phyloP scores from a whole-genome alignment of 176 grass and related monocot genomes.

The sorghum (Sorghum bicolor) region Sorghum_bicolor_NCBIv3 NC_012878.2:2772501-2773000 shows the following conservation, averaged over 20 bases:
- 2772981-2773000: conserved; percentile 47
- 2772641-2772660: too few species aligned
- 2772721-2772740: conserved; percentile 43
- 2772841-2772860: neutral
- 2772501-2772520: too few species aligned
- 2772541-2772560: too few species aligned
- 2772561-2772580: too few species aligned
- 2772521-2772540: too few species aligned
- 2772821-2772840: neutral
- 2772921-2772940: conserved; percentile 53
- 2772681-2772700: neutral
- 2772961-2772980: conserved; percentile 72
- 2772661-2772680: neutral
- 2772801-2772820: neutral
- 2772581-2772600: too few species aligned
- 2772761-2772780: conserved; percentile 1
- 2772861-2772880: neutral
- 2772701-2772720: conserved; percentile 35
- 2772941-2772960: conserved; percentile 69
- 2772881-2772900: conserved; percentile 11
- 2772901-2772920: conserved; percentile 56
- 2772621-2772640: too few species aligned
- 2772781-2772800: neutral
- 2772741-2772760: neutral
- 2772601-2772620: too few species aligned